Evolutionary conservation across 192 early-diverging fungal species (phyloP).

Genomic region (Piromyces finnis): DNA sequence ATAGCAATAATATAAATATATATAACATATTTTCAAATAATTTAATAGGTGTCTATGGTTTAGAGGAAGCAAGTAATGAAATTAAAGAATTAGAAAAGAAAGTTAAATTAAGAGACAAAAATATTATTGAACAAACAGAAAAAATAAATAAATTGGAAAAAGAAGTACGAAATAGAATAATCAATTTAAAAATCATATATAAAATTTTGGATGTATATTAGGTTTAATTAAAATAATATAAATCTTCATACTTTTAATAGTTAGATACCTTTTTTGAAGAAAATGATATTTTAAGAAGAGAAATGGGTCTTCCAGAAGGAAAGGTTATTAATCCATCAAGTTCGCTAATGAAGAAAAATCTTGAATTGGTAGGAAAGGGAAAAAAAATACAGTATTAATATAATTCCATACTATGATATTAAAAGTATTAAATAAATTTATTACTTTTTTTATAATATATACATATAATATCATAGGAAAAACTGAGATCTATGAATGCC

Average conservation of each 20-base stretch:
- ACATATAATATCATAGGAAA: no score
- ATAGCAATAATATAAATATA: no score
- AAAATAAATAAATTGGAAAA: slow-evolving; percentile 18
- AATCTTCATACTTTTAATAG: background rate
- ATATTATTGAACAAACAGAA: slow-evolving; percentile 11
- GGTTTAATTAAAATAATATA: no score
- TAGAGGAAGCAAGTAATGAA: slow-evolving; percentile 23
- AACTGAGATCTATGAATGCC: slow-evolving; percentile 11
- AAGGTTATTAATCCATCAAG: slow-evolving; percentile 25
- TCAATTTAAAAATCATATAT: no score
- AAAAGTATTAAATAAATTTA: no score
- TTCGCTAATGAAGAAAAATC: slow-evolving; percentile 8
- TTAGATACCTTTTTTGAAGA: slow-evolving; percentile 20
- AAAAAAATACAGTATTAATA: no score
- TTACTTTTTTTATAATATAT: no score
- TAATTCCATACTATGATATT: no score
- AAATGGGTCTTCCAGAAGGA: slow-evolving; percentile 6
- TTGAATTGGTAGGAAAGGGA: slow-evolving; percentile 20
- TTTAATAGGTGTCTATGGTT: slow-evolving; percentile 16
- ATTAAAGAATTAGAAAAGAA: slow-evolving; percentile 21
- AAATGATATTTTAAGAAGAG: slow-evolving; percentile 13
- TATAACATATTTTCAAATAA: no score
- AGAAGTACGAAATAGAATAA: slow-evolving; percentile 5
- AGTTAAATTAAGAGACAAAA: slow-evolving; percentile 13
- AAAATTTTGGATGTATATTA: no score